Evolutionary conservation across 139 green algal genomes (phyloP).

Genomic region (Chloropicon primus): DNA sequence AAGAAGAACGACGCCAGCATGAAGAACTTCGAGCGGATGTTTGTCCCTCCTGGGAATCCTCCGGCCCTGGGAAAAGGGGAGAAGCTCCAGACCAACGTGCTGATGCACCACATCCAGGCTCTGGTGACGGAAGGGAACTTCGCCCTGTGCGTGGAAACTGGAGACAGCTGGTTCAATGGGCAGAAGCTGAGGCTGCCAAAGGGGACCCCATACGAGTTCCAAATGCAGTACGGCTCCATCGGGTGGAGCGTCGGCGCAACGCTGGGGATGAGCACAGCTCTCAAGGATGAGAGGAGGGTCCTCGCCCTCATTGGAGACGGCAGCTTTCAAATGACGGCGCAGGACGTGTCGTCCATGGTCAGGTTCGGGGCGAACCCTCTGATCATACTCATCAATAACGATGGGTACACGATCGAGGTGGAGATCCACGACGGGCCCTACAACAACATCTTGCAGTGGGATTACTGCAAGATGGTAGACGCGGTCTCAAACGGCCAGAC

Average conservation of each 20-base stretch:
- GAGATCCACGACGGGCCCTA: constrained; percentile 44
- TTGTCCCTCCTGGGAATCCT: constrained; percentile 10
- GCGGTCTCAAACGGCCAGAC: not conserved
- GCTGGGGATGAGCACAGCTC: constrained; percentile 31
- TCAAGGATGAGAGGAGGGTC: constrained; percentile 32
- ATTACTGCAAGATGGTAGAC: not conserved
- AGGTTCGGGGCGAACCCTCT: constrained; percentile 44
- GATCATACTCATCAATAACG: constrained; percentile 81
- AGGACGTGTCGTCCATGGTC: constrained; percentile 65
- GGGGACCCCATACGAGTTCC: constrained; percentile 46
- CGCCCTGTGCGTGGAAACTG: constrained; percentile 43
- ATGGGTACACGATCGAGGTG: constrained; percentile 27
- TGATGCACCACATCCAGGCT: constrained; percentile 53
- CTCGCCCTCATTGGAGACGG: constrained; percentile 65
- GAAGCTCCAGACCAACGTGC: constrained; percentile 24
- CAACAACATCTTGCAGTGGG: not conserved
- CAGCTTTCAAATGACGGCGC: constrained; percentile 46
- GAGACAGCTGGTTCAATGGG: constrained; percentile 68
- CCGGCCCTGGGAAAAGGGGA: not conserved
- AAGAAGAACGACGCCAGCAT: constrained; percentile 22
- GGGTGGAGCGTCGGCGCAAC: constrained; percentile 63
- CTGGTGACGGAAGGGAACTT: constrained; percentile 32
- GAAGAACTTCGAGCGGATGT: constrained; percentile 47
- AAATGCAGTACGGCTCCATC: constrained; percentile 61
- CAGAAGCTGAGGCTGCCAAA: constrained; percentile 55